phyloP scores from a whole-genome alignment of 805 yeast genomes.

The Nakazawaea sp. region DNA sequence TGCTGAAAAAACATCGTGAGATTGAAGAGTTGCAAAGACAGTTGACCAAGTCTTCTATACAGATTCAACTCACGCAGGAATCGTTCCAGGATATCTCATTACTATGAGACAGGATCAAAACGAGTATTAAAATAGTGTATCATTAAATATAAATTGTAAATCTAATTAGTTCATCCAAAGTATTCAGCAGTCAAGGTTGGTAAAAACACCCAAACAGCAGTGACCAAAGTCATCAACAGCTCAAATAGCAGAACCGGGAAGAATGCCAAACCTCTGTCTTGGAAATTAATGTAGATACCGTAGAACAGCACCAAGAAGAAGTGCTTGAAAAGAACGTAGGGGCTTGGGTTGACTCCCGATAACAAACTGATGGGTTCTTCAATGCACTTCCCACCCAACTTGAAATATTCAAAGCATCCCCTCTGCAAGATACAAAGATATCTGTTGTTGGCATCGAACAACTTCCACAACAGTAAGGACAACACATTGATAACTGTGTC shows the following conservation, averaged over 20 bases:
- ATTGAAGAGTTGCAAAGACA: constrained; percentile 20
- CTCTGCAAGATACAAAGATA: constrained; percentile 64
- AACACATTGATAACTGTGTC: constrained; percentile 85
- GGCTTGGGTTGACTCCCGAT: constrained; percentile 74
- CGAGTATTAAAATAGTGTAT: background rate
- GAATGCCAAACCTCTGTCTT: constrained; percentile 54
- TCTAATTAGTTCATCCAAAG: constrained; percentile 5
- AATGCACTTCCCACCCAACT: constrained; percentile 76
- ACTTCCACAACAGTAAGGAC: constrained; percentile 81
- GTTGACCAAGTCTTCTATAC: constrained; percentile 23
- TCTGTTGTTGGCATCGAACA: constrained; percentile 79
- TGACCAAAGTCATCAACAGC: constrained; percentile 56
- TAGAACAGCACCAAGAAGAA: constrained; percentile 89
- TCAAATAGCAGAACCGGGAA: constrained; percentile 69
- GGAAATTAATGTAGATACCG: constrained; percentile 64
- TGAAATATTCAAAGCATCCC: constrained; percentile 87
- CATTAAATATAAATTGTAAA: no score
- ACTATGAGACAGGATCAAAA: background rate
- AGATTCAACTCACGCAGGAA: constrained; percentile 27
- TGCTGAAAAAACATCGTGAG: constrained; percentile 19
- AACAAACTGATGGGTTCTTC: constrained; percentile 76
- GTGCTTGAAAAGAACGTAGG: constrained; percentile 70
- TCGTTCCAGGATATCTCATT: constrained; percentile 11
- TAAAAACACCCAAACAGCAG: constrained; percentile 73
- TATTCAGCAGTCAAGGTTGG: constrained; percentile 51